Conservation (phyloP, 2,329 filamentous ascomycete species). For the Hypoxylon sp. region DNA sequence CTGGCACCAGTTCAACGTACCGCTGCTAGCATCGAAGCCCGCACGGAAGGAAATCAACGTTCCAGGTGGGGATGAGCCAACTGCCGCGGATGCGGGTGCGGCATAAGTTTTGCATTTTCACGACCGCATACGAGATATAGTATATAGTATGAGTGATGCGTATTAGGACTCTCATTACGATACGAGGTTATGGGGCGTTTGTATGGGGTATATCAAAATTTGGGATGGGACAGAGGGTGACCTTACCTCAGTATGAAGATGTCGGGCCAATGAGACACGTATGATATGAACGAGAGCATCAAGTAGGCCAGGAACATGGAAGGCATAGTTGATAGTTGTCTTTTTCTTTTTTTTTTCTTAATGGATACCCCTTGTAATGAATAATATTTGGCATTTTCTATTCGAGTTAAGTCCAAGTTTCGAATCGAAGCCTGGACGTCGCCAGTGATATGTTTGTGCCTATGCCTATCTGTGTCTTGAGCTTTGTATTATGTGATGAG, state of each 20-base stretch:
- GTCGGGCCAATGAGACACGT: slow-evolving; percentile 1
- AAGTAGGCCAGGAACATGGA: slow-evolving; percentile 5
- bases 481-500: neutral
- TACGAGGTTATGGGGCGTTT: slow-evolving; percentile 35
- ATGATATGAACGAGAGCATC: slow-evolving; percentile 23
- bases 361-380: slow-evolving; percentile 38
- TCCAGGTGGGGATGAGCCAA: slow-evolving; percentile 45
- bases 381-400: slow-evolving; percentile 6
- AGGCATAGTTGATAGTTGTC: slow-evolving; percentile 10
- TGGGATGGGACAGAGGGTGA: slow-evolving; percentile 28
- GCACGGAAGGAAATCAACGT: slow-evolving; percentile 45
- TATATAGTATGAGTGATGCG: slow-evolving; percentile 27
- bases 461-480: neutral
- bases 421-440: neutral
- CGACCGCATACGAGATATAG: slow-evolving; percentile 2
- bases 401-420: neutral
- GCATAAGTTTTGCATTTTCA: slow-evolving; percentile 22
- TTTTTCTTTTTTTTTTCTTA: slow-evolving; percentile 3
- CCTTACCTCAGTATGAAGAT: slow-evolving; percentile 14
- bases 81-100: slow-evolving; percentile 20
- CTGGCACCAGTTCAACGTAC: slow-evolving; percentile 76
- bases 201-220: slow-evolving; percentile 11
- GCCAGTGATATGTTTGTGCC: neutral
- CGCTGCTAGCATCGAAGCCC: slow-evolving; percentile 45
- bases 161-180: slow-evolving; percentile 7